A percentile compares a stretch with the other conserved stretches of the same genome.
phyloP scores from a whole-genome alignment of 768 basidiomycete species.

The Lactarius tabidus region DNA sequence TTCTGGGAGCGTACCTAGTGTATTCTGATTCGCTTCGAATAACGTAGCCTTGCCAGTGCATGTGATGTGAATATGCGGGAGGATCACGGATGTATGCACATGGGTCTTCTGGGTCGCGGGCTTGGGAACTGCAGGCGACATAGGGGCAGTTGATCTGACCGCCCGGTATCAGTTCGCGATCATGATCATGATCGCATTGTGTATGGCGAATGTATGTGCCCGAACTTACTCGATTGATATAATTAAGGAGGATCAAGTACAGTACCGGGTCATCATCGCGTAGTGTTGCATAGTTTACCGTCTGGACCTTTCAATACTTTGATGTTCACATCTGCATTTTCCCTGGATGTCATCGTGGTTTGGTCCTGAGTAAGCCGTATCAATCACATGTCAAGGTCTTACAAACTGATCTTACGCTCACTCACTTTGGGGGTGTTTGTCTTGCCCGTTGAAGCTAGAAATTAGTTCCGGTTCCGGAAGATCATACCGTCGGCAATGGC shows the following conservation, averaged over 20 bases:
- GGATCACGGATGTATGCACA: conserved; percentile 17
- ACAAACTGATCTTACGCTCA: too few relatives aligned
- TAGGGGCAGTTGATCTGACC: conserved; percentile 88
- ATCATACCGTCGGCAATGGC: too few relatives aligned
- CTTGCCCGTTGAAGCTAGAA: too few relatives aligned
- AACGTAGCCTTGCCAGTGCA: conserved; percentile 87
- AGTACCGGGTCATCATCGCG: too few relatives aligned
- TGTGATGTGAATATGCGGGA: conserved; percentile 5
- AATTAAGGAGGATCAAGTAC: conserved; percentile 3
- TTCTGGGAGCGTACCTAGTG: conserved; percentile 58
- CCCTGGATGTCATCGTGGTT: conserved; percentile 21
- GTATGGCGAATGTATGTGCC: not conserved
- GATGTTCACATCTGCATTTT: conserved; percentile 8
- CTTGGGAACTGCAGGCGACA: conserved; percentile 82
- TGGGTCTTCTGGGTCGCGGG: conserved; percentile 78
- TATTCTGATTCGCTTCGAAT: conserved; percentile 81
- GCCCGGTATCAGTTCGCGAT: not conserved
- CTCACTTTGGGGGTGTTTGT: too few relatives aligned
- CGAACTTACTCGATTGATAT: conserved; percentile 24
- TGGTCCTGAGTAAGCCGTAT: too few relatives aligned
- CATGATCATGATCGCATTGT: too few relatives aligned
- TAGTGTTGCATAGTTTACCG: conserved; percentile 9
- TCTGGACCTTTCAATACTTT: conserved; percentile 26
- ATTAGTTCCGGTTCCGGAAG: too few relatives aligned
- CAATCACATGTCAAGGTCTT: too few relatives aligned